Conservation (phyloP, 2,329 filamentous ascomycete species). For the Microcera coccophila region DNA sequence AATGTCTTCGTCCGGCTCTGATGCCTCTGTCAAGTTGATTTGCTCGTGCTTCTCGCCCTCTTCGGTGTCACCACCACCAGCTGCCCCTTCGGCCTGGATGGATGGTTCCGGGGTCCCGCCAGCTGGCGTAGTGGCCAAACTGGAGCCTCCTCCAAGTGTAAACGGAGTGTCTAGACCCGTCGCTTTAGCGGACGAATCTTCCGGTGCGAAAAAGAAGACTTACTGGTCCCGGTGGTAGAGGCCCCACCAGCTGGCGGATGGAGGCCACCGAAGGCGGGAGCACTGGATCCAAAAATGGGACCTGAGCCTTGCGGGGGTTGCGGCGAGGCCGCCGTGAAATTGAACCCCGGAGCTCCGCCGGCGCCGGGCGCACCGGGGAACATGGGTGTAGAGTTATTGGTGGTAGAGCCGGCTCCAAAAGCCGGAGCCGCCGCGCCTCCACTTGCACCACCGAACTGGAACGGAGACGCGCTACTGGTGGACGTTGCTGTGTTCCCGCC, state of each 20-base stretch:
- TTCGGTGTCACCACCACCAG: conserved; percentile 42
- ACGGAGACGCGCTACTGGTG: conserved; percentile 29
- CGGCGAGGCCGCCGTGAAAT: conserved; percentile 35
- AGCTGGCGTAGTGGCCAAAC: conserved; percentile 57
- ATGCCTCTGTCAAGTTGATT: conserved; percentile 63
- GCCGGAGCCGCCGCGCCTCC: conserved; percentile 21
- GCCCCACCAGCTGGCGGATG: conserved; percentile 41
- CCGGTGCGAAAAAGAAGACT: conserved; percentile 40
- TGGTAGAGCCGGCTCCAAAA: conserved; percentile 28
- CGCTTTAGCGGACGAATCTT: conserved; percentile 46
- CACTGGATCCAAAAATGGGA: conserved; percentile 33
- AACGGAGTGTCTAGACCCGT: conserved; percentile 51
- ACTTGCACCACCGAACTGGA: conserved; percentile 36
- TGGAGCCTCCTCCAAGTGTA: conserved; percentile 56
- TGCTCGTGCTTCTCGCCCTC: conserved; percentile 62
- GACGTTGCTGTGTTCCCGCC: conserved; percentile 28
- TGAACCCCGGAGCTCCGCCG: conserved; percentile 35
- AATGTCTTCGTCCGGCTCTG: conserved; percentile 68
- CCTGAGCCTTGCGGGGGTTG: conserved; percentile 28
- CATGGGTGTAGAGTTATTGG: conserved; percentile 19
- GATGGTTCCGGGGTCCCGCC: conserved; percentile 57
- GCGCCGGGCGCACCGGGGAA: conserved; percentile 32
- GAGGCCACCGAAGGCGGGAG: conserved; percentile 37
- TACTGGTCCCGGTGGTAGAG: conserved; percentile 46
- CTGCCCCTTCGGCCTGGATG: conserved; percentile 42